Base-by-base conservation (phyloP, 2,329 filamentous ascomycete species). In the Parastagonospora nodorum region DNA sequence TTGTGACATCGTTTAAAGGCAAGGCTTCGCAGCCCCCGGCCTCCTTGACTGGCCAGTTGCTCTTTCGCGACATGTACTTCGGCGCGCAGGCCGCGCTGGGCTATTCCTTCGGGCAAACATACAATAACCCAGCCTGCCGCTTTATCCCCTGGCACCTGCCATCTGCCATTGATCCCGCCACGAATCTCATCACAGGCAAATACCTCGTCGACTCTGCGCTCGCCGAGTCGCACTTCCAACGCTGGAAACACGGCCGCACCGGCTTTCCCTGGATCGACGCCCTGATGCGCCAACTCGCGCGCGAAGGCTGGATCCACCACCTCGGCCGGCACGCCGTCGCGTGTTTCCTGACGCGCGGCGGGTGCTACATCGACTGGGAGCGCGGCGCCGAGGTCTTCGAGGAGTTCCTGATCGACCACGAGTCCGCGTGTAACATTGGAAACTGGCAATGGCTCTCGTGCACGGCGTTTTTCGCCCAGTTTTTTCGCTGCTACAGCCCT, bases 1-100 rank as follows among this genome's bases (percentile, higher is more conserved):
- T 88, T 1, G 79, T 89, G 2, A 74, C 82, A 4, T 75, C 76
- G 9, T 84, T 84, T 61, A 81, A 82, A 30, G 82, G 82, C 2
- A 87, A 78, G 24, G 74, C 76, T 2, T 80, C 80, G 0, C 60
- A 74, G 2, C 84, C 87, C 0, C 89, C 89, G 0, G 84, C 84
- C n/a, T 88, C 84, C 53, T 71, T 92, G 12, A 85, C 82, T 0
- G 89, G 89, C 2, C 89, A 92, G 61, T 73, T 92, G 1, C 77
- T 91, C 9, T 92, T 92, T 69, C 81, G 89, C 12, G 89, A 92
- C 67, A 92, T 92, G 89, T 92, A 92, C 72, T 92, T 92, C 61
- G 88, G 83, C 11, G 88, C 88, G 0, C 88, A 92, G 67, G 87
- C 88, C 1, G 80, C 83, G 0, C 75, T 91, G 1, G 88, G 88